Evolutionary conservation across 164 flowering plant genomes (phyloP), one percentile per base, ranked within the genome.

Genomic region (Nymphaea colorata): DNA sequence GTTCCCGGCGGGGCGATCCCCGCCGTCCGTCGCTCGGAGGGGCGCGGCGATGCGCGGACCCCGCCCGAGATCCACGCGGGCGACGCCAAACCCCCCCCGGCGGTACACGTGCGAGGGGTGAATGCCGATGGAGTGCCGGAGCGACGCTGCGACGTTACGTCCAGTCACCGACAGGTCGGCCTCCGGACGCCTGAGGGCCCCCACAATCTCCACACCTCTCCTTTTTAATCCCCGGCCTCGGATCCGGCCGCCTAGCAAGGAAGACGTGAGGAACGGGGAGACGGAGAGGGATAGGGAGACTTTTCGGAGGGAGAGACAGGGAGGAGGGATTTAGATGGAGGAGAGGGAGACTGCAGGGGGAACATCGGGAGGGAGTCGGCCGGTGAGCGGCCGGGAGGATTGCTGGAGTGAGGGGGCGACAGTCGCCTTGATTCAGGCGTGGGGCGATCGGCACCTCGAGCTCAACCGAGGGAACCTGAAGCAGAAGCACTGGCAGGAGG

Each of bases 331-430:
- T 25, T 25, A 25, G 36, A 25, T 25, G 36, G 36, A 25, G 36
- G 36, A 25, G 36, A 25, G 36, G 36, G 36, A 25, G 36, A 25
- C 36, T 25, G 36, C 36, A 25, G 36, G 36, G 36, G 36, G 36
- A 1, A 25, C 36, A 0, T 25, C 36, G 36, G 36, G 36, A 25
- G 36, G 36, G 36, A 25, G 36, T 25, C 36, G 57, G 3, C 57
- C 57, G 57, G 57, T 51, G 57, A 25, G 10, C 14, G 57, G 15
- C 66, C 86, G 96, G 12, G 98, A 93, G 64, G 97, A 93, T 66
- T 89, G 96, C 75, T 93, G 98, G 98, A 85, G 87, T 70, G 96
- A 90, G 70, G 96, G 83, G 10, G 92, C 93, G 1, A 87, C 96
- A 0, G 71, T 76, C 41, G 87, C 94, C 3, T 87, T 93, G 57